Evolutionary conservation across 345 rosid genomes (phyloP), one percentile per base, ranked within the genome.

Genomic region (Pistacia atlantica): DNA sequence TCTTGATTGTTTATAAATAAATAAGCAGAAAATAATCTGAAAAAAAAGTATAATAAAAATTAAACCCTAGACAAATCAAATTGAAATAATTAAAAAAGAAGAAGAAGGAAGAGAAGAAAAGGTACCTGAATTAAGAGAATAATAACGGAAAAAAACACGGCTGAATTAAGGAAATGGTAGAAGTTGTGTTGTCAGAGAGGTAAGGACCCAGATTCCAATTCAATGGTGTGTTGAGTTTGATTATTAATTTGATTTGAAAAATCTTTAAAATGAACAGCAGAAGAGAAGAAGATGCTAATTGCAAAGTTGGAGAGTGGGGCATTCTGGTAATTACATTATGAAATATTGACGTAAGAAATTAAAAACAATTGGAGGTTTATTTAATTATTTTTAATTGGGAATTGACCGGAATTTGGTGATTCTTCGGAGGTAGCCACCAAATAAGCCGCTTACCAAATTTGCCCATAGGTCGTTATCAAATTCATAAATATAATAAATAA

Each of bases 21-120:
- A 52, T 3, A 37, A 33, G 35, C 35, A 22, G 28, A 25, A 67
- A 46, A 46, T 22, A 65, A 67, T 3, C 16, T 8, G 11, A 18
- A 13, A 57, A 13, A n/a, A 12, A 2, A 45, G 20, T 8, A 2
- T 4, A 48, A 56, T 25, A 42, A 14, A 22, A 5, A 42, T 42
- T 42, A 69, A 79, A 69, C 78, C 75, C 78, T 69, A 69, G 60
- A 63, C 11, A 58, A 54, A 69, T 74, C 71, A 74, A 62, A 80
- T 69, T 14, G n/a, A 16, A 54, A 54, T 13, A 16, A 54, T 13
- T 65, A 17, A 11, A 54, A 74, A 25, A 25, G 25, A 25, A 25
- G 25, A 25, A 25, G 25, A 25, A 25, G 25, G 25, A 25, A 74
- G 10, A 62, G 25, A 16, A 51, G 33, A 60, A 46, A 65, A 2